Conservation (phyloP, 768 basidiomycete species). For the Boletales sp. region DNA sequence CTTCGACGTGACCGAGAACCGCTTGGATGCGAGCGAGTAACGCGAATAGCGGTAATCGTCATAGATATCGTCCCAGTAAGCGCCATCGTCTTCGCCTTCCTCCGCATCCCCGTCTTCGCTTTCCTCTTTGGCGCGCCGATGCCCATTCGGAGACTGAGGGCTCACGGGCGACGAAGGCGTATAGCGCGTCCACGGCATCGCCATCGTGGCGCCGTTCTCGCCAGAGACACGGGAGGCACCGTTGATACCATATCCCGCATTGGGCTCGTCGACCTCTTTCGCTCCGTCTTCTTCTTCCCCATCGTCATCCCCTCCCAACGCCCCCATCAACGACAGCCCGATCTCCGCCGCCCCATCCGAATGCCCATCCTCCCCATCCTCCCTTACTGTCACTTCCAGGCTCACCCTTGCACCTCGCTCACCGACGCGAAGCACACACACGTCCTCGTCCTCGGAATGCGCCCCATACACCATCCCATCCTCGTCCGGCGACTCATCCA, state of each 20-base stretch:
- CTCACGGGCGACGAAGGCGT: conserved; percentile 22
- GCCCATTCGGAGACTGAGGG: background rate
- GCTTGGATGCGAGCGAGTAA: conserved; percentile 45
- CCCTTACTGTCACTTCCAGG: conserved; percentile 3
- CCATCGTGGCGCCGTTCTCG: conserved; percentile 1
- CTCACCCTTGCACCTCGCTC: background rate
- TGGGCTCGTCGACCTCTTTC: background rate
- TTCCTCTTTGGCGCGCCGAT: conserved; percentile 7
- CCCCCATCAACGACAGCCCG: conserved; percentile 62
- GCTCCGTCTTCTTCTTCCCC: conserved; percentile 8
- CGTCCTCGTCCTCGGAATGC: conserved; percentile 9
- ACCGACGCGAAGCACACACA: background rate
- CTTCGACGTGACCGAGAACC: conserved; percentile 22
- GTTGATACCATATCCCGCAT: background rate
- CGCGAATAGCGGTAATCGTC: conserved; percentile 77
- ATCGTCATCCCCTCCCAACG: conserved; percentile 34
- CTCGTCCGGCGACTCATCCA: conserved; percentile 10
- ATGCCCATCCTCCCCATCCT: conserved; percentile 23
- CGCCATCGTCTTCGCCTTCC: conserved; percentile 28
- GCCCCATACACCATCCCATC: background rate
- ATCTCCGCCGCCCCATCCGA: conserved; percentile 67
- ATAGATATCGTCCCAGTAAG: conserved; percentile 75
- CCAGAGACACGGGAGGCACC: background rate
- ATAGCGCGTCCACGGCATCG: conserved; percentile 30
- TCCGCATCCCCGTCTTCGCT: conserved; percentile 11